Evolutionary conservation across 2,329 filamentous ascomycete species (phyloP).

Genomic region (Apiospora koreana): DNA sequence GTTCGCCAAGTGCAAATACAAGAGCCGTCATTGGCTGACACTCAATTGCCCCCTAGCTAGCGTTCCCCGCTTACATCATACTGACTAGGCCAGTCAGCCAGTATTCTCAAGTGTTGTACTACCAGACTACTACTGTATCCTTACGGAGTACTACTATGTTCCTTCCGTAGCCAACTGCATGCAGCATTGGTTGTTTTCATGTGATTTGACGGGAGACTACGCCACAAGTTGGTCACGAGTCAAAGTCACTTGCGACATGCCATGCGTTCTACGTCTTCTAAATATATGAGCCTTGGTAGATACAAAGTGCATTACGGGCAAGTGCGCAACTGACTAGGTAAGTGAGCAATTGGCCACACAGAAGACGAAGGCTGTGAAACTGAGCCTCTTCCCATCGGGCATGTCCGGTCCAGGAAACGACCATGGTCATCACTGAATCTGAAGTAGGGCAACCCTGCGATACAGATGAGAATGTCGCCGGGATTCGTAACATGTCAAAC

Average conservation of each 20-base stretch:
- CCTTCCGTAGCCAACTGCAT: neutral
- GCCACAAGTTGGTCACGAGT: neutral
- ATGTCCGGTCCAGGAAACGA: neutral
- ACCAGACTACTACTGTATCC: too few species aligned
- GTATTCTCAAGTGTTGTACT: too few species aligned
- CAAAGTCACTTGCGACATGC: neutral
- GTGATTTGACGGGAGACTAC: neutral
- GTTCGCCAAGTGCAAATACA: constrained; percentile 1
- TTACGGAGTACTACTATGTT: neutral
- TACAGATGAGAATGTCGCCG: neutral
- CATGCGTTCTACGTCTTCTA: neutral
- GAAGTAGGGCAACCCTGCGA: neutral
- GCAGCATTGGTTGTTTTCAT: neutral
- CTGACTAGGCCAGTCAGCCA: neutral
- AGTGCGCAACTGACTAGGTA: too few species aligned
- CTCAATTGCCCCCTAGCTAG: neutral
- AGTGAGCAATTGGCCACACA: neutral
- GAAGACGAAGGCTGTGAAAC: neutral
- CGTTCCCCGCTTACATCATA: constrained; percentile 7
- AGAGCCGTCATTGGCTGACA: neutral
- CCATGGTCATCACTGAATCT: neutral
- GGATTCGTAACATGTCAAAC: neutral
- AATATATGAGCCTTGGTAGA: neutral
- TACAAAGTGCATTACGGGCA: neutral
- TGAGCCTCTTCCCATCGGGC: neutral